Percentiles rank a stretch among this genome's conserved stretches.
Evolutionary conservation across 352 stramenopile species (phyloP).

Genomic region (Phytopythium vexans): DNA sequence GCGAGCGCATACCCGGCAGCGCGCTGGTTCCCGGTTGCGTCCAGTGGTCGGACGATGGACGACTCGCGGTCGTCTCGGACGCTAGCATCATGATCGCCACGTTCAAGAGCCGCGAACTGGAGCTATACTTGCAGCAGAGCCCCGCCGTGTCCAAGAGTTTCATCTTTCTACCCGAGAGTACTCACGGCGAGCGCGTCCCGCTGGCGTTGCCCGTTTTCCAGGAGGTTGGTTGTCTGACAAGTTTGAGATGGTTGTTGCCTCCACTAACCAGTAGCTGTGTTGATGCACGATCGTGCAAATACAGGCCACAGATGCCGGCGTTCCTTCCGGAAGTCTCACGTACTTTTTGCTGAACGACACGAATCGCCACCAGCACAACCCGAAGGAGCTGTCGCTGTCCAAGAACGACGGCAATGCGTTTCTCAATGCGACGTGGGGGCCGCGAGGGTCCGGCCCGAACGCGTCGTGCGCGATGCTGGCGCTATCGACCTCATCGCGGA

Average conservation of each 20-base stretch:
- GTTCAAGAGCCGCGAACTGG: slow-evolving; percentile 74
- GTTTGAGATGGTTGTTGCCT: background rate
- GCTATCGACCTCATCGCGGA: slow-evolving; percentile 50
- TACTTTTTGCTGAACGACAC: slow-evolving; percentile 68
- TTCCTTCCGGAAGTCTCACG: slow-evolving; percentile 34
- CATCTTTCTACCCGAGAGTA: slow-evolving; percentile 58
- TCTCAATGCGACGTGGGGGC: slow-evolving; percentile 61
- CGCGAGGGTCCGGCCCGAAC: slow-evolving; percentile 68
- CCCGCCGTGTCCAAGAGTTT: slow-evolving; percentile 80
- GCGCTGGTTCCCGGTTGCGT: slow-evolving; percentile 65
- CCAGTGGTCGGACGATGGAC: slow-evolving; percentile 69
- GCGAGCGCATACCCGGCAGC: slow-evolving; percentile 74
- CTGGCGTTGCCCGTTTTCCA: slow-evolving; percentile 43
- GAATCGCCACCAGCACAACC: slow-evolving; percentile 74
- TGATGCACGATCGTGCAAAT: background rate
- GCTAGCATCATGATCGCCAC: slow-evolving; percentile 74
- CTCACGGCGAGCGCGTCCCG: slow-evolving; percentile 40
- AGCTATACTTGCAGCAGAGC: slow-evolving; percentile 78
- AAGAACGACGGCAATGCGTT: slow-evolving; percentile 69
- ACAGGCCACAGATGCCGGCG: slow-evolving; percentile 16
- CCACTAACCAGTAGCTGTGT: background rate
- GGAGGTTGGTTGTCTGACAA: slow-evolving; percentile 14
- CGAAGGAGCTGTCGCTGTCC: slow-evolving; percentile 77
- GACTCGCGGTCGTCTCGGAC: slow-evolving; percentile 70
- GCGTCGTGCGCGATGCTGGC: slow-evolving; percentile 63